These are phyloP conservation scores for Populus nigra DNA, from an alignment of 345 rosid species.

Conservation along the genomic window DNA sequence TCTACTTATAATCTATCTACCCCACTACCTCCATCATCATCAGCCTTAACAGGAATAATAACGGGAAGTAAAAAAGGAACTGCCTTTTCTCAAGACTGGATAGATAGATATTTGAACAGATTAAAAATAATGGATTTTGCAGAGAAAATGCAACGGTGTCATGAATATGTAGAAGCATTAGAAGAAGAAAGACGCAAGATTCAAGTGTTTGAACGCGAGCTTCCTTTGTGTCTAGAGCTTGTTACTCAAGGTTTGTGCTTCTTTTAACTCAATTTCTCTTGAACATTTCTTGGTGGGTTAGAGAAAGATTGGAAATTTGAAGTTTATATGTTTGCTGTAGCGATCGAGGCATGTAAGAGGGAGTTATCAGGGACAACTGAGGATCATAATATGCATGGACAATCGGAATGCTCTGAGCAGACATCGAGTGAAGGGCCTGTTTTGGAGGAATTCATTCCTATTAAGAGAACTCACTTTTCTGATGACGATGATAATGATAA, in stretches of 20 bases:
- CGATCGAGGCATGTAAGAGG: conserved; percentile 72
- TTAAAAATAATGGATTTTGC: conserved; percentile 38
- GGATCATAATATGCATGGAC: conserved; percentile 50
- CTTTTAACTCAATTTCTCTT: not conserved
- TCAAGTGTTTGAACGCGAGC: conserved; percentile 87
- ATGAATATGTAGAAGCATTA: conserved; percentile 62
- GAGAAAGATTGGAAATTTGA: not conserved
- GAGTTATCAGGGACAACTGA: conserved; percentile 62
- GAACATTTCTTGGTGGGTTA: not conserved
- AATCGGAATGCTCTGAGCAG: conserved; percentile 83
- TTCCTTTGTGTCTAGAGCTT: conserved; percentile 89
- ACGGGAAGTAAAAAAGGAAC: not conserved
- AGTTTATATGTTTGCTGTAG: conserved; percentile 34
- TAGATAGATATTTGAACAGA: not conserved
- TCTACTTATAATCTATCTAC: not conserved
- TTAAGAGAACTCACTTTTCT: conserved; percentile 44
- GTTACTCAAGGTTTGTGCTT: conserved; percentile 66
- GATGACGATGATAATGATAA: conserved; percentile 24
- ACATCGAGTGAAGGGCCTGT: conserved; percentile 71
- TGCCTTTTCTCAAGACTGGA: not conserved
- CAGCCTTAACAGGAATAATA: not conserved
- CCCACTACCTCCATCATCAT: not conserved
- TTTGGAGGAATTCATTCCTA: conserved; percentile 77
- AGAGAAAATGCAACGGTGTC: conserved; percentile 53
- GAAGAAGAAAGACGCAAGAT: conserved; percentile 90